Evolutionary conservation across 177 flowering plant genomes (phyloP).

Genomic region (Tripterygium wilfordii): DNA sequence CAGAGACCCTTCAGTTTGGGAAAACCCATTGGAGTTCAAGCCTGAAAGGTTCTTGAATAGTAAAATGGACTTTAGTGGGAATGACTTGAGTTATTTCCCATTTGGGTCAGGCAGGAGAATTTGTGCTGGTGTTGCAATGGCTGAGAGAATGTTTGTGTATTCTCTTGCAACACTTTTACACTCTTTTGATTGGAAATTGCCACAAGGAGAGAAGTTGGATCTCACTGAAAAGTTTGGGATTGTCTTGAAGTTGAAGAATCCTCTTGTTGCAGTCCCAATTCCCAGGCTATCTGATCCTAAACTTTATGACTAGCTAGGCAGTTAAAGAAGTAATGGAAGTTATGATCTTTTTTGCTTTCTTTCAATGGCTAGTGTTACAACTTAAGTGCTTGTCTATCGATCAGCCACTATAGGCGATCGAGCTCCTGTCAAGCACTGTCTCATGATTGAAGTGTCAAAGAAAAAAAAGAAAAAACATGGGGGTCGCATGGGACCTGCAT

Average conservation of each 20-base stretch:
- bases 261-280: conserved; percentile 29
- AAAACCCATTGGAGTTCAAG: conserved; percentile 37
- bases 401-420: too few relatives aligned
- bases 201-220: conserved; percentile 25
- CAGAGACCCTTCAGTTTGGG: conserved; percentile 54
- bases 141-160: conserved; percentile 48
- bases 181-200: conserved; percentile 38
- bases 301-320: too few relatives aligned
- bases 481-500: too few relatives aligned
- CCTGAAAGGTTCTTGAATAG: conserved; percentile 46
- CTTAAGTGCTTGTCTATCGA: too few relatives aligned
- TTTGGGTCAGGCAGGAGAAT: conserved; percentile 70
- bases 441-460: too few relatives aligned
- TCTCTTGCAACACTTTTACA: conserved; percentile 35
- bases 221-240: conserved; percentile 46
- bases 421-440: too few relatives aligned
- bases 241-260: conserved; percentile 29
- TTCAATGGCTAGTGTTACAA: too few relatives aligned
- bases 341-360: too few relatives aligned
- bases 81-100: conserved; percentile 44
- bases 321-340: too few relatives aligned
- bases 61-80: conserved; percentile 39
- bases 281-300: conserved; percentile 30
- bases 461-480: too few relatives aligned
- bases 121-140: conserved; percentile 55